phyloP scores from a whole-genome alignment of 306 rosid genomes.

The Delonix regia region DNA sequence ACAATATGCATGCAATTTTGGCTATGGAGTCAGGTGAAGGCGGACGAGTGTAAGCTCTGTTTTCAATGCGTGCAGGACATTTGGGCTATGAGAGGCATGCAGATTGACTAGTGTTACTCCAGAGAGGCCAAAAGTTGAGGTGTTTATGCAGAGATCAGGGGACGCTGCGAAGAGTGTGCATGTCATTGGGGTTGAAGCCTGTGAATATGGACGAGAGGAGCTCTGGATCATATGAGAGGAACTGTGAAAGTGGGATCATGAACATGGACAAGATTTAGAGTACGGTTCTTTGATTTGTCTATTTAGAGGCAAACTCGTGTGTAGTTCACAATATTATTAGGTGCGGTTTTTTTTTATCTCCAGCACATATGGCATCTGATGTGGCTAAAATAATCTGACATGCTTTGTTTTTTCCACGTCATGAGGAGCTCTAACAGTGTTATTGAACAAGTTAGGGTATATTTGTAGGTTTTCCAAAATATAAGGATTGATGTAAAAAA shows the following conservation, averaged over 20 bases:
- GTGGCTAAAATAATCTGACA: too few relatives aligned
- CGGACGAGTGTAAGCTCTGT: background rate
- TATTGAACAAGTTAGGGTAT: too few relatives aligned
- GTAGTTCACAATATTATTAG: too few relatives aligned
- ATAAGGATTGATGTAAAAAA: too few relatives aligned
- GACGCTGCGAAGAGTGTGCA: background rate
- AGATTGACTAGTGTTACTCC: constrained; percentile 42
- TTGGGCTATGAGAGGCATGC: constrained; percentile 12
- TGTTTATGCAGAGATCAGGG: background rate
- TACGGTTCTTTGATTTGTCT: background rate
- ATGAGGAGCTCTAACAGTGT: too few relatives aligned
- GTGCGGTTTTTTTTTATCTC: too few relatives aligned
- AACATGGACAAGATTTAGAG: background rate
- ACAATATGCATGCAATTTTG: background rate
- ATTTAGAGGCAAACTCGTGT: background rate
- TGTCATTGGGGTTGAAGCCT: background rate
- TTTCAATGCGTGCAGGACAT: background rate
- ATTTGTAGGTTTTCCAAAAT: too few relatives aligned
- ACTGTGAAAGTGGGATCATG: background rate
- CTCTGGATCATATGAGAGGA: background rate
- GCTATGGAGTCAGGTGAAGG: background rate
- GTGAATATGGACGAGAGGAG: background rate
- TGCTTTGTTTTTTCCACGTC: too few relatives aligned
- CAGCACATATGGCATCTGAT: too few relatives aligned
- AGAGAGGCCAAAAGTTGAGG: constrained; percentile 16